Evolutionary conservation across 108 stramenopile species (phyloP), one percentile per base, ranked within the genome.

Genomic region (Seminavis robusta): DNA sequence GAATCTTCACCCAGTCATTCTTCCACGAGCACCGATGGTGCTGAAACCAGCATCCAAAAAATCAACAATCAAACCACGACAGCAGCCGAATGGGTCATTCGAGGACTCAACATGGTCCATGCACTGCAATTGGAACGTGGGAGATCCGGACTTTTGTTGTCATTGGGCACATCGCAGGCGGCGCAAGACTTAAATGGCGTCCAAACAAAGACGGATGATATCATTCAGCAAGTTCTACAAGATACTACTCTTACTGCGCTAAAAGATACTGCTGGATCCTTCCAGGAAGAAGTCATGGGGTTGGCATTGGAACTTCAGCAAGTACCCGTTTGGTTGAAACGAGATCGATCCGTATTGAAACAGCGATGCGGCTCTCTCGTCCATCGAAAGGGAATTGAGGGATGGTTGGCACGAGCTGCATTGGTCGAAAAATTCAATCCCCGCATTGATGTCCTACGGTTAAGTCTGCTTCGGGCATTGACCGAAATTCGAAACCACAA

Each of bases 81-180:
- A 0, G 19, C 52, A 6, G 1, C 36, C 11, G 53, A 52, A 32
- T 63, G 29, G 19, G 54, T 63, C 11, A 36, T 63, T 19, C 52
- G 48, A 37, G 63, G 63, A 25, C 34, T 63, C 19, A 53, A 63
- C 9, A 33, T 63, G 3, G 42, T 63, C 0, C 38, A 63, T 46
- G 34, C 33, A 0, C 25, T 63, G 29, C 63, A 63, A 46, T 26
- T 55, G 3, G 63, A 63, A 34, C 52, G 63, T 44, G 63, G 63
- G 2, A 21, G 44, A 32, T 45, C 53, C 2, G 63, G 42, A 11
- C 36, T 63, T 31, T 21, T 39, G 13, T 38, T 63, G 41, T 63
- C 63, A 1, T 55, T 45, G 1, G 63, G 63, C 3, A 19, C 39
- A 4, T 34, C 29, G 11, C n/a, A 54, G 25, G 15, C 1, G 5